Evolutionary conservation across 2,329 filamentous ascomycete genomes (phyloP).

Genomic region (Aspergillus neoniger): DNA sequence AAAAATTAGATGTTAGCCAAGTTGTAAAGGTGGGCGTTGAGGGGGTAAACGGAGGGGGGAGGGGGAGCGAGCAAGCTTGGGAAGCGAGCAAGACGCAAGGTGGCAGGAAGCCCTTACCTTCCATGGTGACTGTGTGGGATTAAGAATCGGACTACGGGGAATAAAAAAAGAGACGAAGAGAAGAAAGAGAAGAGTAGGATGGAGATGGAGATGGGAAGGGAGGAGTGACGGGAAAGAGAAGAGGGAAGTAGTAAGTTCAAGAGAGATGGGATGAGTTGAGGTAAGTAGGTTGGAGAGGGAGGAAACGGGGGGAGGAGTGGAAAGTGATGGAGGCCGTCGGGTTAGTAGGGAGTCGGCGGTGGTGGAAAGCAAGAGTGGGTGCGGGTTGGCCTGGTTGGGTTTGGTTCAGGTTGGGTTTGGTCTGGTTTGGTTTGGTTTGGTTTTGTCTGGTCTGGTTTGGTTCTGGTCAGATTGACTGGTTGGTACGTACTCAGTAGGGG

Average conservation of each 20-base stretch:
- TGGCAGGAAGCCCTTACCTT: constrained; percentile 59
- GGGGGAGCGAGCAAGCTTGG: constrained; percentile 14
- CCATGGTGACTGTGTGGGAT: constrained; percentile 55
- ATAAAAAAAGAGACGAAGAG: constrained; percentile 24
- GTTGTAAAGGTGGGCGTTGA: constrained; percentile 10
- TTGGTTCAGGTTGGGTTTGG: not conserved
- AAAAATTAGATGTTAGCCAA: constrained; percentile 40
- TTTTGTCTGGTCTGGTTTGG: not conserved
- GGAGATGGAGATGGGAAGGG: constrained; percentile 38
- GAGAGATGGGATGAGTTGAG: constrained; percentile 24
- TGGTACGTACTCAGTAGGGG: not conserved
- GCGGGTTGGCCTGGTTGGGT: constrained; percentile 1
- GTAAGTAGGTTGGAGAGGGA: constrained; percentile 22
- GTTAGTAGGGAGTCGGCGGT: not conserved
- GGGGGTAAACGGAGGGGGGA: constrained; percentile 4
- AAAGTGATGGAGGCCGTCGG: constrained; percentile 9
- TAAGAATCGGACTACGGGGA: constrained; percentile 35
- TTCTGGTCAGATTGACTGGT: not conserved
- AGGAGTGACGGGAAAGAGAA: constrained; percentile 11
- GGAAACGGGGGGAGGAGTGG: constrained; percentile 13
- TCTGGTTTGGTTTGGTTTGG: not conserved
- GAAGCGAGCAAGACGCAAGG: constrained; percentile 25
- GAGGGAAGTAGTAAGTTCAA: constrained; percentile 23
- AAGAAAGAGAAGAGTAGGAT: constrained; percentile 38
- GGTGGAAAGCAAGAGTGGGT: not conserved